phyloP scores from a whole-genome alignment of 2,329 filamentous ascomycete genomes.

The Tricladium varicosporioides region DNA sequence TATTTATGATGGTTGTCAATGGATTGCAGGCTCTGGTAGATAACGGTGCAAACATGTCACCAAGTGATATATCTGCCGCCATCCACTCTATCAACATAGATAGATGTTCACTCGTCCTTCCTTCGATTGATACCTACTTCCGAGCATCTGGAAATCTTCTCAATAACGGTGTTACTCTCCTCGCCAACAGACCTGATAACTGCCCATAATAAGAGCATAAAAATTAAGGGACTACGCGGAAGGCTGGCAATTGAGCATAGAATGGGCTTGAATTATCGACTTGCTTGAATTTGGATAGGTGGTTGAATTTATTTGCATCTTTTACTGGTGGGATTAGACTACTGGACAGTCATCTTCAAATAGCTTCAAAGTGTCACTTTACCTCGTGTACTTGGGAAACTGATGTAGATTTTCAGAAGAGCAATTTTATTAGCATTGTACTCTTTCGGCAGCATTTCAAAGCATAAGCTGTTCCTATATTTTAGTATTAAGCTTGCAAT shows the following conservation, averaged over 20 bases:
- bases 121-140: neutral
- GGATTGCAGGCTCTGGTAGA: neutral
- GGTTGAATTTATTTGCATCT: neutral
- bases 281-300: neutral
- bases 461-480: too few species aligned
- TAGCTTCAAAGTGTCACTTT: neutral
- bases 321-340: neutral
- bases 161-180: neutral
- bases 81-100: neutral
- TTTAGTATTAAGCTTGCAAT: too few species aligned
- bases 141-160: neutral
- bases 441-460: neutral
- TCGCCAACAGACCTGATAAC: neutral
- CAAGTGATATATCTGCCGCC: neutral
- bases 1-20: neutral
- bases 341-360: neutral
- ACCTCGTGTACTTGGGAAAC: neutral
- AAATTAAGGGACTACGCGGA: neutral
- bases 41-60: neutral
- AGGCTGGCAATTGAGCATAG: neutral
- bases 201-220: neutral
- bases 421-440: neutral
- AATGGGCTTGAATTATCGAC: neutral
- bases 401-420: neutral
- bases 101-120: neutral